These are phyloP conservation scores for Globisporangium takayamanum DNA, from an alignment of 352 stramenopile species.

Conservation along the genomic window DNA sequence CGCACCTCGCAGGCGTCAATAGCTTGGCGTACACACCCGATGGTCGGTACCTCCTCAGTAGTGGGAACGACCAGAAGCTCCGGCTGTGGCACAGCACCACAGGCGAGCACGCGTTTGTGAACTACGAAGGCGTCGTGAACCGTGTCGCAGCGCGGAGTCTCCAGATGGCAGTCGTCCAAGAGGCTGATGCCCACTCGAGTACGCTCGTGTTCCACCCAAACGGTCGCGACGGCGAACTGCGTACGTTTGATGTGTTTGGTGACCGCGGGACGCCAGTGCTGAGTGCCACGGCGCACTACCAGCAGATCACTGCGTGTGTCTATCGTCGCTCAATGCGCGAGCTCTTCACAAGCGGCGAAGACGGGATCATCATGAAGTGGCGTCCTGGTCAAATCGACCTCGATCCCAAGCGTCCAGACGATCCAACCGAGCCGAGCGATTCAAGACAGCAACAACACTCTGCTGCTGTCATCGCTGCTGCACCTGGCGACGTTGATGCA, in stretches of 20 bases:
- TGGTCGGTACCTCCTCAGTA: conserved; percentile 56
- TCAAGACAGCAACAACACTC: conserved; percentile 6
- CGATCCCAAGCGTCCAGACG: background rate
- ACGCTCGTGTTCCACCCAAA: conserved; percentile 63
- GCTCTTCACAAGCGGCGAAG: conserved; percentile 49
- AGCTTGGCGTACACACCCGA: conserved; percentile 61
- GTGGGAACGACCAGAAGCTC: conserved; percentile 49
- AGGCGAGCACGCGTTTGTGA: conserved; percentile 63
- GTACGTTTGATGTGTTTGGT: conserved; percentile 45
- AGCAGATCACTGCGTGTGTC: conserved; percentile 48
- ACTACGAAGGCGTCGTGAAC: conserved; percentile 41
- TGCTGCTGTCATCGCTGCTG: background rate
- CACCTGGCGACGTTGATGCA: conserved; percentile 24
- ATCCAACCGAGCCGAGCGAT: conserved; percentile 6
- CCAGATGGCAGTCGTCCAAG: conserved; percentile 57
- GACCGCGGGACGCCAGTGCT: conserved; percentile 27
- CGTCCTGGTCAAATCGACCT: conserved; percentile 27
- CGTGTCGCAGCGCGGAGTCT: conserved; percentile 29
- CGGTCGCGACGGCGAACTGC: conserved; percentile 38
- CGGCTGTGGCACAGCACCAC: conserved; percentile 55
- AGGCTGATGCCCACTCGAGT: conserved; percentile 35
- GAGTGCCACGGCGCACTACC: conserved; percentile 47
- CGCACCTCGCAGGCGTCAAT: conserved; percentile 48
- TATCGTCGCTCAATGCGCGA: conserved; percentile 50
- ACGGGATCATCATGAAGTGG: conserved; percentile 75